Percentiles rank a stretch among this genome's conserved stretches.
Conservation (phyloP, 1,284 basidiomycete species). For the Xerocomus amazonicus region DNA sequence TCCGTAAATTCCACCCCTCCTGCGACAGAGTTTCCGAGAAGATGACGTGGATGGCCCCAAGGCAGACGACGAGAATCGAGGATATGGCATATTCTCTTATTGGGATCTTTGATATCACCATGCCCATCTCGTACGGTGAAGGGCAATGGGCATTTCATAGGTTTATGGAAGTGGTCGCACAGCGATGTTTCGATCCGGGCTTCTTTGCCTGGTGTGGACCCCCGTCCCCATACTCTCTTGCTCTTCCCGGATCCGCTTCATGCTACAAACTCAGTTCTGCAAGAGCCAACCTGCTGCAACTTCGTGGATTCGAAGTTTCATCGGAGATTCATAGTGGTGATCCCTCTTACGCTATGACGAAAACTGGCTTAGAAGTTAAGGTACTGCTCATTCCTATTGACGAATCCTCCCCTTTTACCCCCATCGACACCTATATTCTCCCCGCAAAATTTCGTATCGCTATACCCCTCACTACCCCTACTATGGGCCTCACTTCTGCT, state of each 20-base stretch:
- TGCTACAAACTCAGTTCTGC: background rate
- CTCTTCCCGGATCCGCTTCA: background rate
- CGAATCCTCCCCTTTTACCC: background rate
- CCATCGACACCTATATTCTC: background rate
- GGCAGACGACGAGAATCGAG: constrained; percentile 1
- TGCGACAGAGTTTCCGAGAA: constrained; percentile 2
- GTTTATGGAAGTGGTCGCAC: background rate
- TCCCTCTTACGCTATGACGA: background rate
- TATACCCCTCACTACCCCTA: background rate
- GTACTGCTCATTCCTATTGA: constrained; percentile 3
- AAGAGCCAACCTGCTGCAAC: background rate
- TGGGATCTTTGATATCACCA: constrained; percentile 4
- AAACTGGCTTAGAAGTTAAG: background rate
- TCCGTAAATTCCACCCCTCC: background rate
- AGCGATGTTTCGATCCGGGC: background rate
- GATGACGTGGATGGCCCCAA: constrained; percentile 6
- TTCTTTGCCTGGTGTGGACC: background rate
- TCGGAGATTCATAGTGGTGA: background rate
- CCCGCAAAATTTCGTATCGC: background rate
- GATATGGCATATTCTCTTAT: constrained; percentile 6
- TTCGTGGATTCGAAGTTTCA: background rate
- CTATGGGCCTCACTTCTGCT: background rate
- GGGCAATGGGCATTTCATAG: background rate
- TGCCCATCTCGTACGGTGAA: constrained; percentile 3
- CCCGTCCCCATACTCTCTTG: background rate